A percentile compares a stretch with the other conserved stretches of the same genome.
phyloP scores from a whole-genome alignment of 2,329 filamentous ascomycete genomes.

The Graphium sp. region DNA sequence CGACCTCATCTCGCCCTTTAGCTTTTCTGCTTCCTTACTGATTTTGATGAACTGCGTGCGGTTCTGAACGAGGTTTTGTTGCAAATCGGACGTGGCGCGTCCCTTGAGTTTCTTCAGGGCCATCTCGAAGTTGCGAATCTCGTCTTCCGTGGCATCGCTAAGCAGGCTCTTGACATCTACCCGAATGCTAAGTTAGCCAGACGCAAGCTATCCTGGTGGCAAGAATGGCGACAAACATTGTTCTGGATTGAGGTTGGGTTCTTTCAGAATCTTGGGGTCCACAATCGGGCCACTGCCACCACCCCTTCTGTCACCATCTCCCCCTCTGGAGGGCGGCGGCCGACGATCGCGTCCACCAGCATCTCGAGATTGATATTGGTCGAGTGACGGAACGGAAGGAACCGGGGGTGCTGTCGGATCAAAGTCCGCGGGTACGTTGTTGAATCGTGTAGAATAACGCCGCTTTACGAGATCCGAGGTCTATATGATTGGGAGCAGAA shows the following conservation, averaged over 20 bases:
- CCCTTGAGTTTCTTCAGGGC: slow-evolving; percentile 61
- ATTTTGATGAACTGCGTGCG: slow-evolving; percentile 98
- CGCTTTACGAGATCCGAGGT: slow-evolving; percentile 79
- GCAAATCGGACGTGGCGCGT: slow-evolving; percentile 66
- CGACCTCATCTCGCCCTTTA: slow-evolving; percentile 89
- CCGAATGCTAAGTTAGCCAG: slow-evolving; percentile 5
- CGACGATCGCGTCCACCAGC: slow-evolving; percentile 19
- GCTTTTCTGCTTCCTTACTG: slow-evolving; percentile 94
- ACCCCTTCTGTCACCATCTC: no score
- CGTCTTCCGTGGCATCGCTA: slow-evolving; percentile 71
- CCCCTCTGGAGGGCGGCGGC: slow-evolving; percentile 34
- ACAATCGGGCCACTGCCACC: slow-evolving; percentile 44
- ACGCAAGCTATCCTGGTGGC: slow-evolving; percentile 1
- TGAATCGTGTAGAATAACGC: slow-evolving; percentile 86
- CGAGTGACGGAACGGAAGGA: slow-evolving; percentile 45
- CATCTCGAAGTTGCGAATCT: slow-evolving; percentile 68
- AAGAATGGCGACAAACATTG: slow-evolving; percentile 38
- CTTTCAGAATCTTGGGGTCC: slow-evolving; percentile 61
- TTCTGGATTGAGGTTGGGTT: slow-evolving; percentile 64
- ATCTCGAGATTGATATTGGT: slow-evolving; percentile 27
- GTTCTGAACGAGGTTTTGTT: slow-evolving; percentile 94
- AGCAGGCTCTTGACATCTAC: slow-evolving; percentile 51
- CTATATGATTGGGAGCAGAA: slow-evolving; percentile 15
- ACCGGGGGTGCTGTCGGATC: slow-evolving; percentile 54
- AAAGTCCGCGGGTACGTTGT: slow-evolving; percentile 55